Conservation (phyloP, 129 eudicot genomes). For the Sambucus nigra region DNA sequence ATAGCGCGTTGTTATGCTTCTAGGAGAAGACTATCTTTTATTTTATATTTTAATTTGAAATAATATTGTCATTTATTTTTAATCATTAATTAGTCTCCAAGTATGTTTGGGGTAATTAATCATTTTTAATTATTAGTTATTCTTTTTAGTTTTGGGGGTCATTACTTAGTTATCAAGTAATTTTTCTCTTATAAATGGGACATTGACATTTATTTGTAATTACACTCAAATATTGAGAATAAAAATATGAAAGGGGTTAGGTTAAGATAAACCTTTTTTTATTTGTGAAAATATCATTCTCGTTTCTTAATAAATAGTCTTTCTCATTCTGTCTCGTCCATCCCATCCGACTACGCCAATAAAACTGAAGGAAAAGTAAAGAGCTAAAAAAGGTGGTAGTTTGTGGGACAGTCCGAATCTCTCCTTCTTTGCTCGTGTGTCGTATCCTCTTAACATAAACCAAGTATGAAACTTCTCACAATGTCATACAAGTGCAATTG, state of each 20-base stretch:
- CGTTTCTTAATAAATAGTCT: background rate
- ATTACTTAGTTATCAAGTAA: background rate
- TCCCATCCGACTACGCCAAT: slow-evolving; percentile 2
- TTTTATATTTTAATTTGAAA: no score
- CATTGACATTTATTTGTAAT: background rate
- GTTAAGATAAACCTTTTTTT: background rate
- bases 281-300: background rate
- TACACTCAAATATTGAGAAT: no score
- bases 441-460: background rate
- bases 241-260: no score
- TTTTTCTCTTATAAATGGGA: background rate
- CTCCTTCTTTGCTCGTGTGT: background rate
- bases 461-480: background rate
- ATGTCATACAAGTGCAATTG: background rate
- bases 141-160: no score
- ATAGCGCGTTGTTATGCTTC: no score
- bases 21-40: no score
- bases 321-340: background rate
- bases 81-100: no score
- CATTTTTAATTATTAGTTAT: no score
- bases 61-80: no score
- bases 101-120: no score
- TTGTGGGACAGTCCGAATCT: slow-evolving; percentile 23
- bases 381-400: slow-evolving; percentile 14
- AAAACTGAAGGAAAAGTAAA: slow-evolving; percentile 1